phyloP scores from a whole-genome alignment of 306 rosid species.

The Lathyrus oleraceus region DNA sequence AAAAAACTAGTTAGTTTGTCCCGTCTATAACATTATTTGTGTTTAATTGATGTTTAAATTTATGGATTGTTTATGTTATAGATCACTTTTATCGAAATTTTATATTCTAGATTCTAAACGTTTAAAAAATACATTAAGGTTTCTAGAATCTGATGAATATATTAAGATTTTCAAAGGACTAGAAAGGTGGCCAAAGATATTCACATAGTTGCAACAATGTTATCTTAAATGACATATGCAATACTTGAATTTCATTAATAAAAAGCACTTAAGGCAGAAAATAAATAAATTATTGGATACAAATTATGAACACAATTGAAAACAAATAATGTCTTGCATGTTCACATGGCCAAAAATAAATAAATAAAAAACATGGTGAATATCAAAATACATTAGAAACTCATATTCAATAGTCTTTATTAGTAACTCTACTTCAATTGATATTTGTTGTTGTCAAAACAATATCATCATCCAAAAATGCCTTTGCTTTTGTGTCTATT shows the following conservation, averaged over 20 bases:
- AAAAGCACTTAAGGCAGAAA: not conserved
- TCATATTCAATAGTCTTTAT: not conserved
- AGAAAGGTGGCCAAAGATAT: too few relatives aligned
- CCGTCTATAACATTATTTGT: too few relatives aligned
- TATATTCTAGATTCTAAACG: too few relatives aligned
- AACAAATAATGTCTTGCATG: not conserved
- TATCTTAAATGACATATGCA: not conserved
- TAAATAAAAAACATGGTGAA: not conserved
- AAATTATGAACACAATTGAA: not conserved
- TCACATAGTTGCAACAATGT: too few relatives aligned
- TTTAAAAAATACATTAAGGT: too few relatives aligned
- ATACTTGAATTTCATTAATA: not conserved
- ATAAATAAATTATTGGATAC: conserved; percentile 8
- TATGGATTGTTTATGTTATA: too few relatives aligned
- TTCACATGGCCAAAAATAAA: not conserved
- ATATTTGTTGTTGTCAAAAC: not conserved
- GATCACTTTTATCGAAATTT: too few relatives aligned
- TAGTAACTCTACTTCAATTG: not conserved
- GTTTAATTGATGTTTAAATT: too few relatives aligned
- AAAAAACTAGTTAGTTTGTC: too few relatives aligned
- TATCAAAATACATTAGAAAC: not conserved
- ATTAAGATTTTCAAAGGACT: too few relatives aligned
- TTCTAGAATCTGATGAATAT: too few relatives aligned
- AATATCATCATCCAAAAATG: conserved; percentile 24
- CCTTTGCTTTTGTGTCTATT: conserved; percentile 32